Evolutionary conservation across 1,284 basidiomycete genomes (phyloP), one percentile per base, ranked within the genome.

Genomic region (Apiotrichum sp.): DNA sequence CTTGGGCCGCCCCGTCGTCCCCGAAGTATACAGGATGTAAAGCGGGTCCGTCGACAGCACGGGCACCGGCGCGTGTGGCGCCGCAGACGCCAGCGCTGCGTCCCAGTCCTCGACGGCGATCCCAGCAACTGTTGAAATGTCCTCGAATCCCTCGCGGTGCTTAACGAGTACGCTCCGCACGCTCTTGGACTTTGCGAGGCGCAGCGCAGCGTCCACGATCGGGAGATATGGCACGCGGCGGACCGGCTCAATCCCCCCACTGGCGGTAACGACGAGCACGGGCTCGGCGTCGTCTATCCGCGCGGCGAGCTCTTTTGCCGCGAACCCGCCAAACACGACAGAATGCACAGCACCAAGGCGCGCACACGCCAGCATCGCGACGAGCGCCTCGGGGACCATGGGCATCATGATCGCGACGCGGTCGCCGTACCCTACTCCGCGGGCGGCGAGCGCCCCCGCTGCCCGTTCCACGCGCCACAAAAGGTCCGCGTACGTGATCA

Each of bases 281-380:
- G 84, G 88, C 65, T 81, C 80, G 78, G 91, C 93, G 76, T 96
- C 93, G 55, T 84, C 81, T 40, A 91, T 83, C 52, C 93, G 87
- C 77, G 96, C 93, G 44, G 93, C 85, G 52, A 97, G 86, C 1
- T 89, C 89, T 74, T 95, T 91, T n/a, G 92, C 85, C 6, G 87
- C 90, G 80, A 97, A 97, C 13, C 93, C 93, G 47, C 93, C 93
- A 66, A 97, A 97, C 59, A 97, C 86, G 70, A 95, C 91, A 14
- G 89, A 93, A 79, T 97, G 93, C 51, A 96, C 80, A 16, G 93
- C 93, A 43, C 93, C 93, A 66, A 97, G 88, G 65, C 93, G 88
- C 8, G 92, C 91, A 73, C 90, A 93, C 9, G 93, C 93, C 52
- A 96, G 86, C 82, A 97, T 90, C n/a, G 50, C 54, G 9, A 47